These are phyloP conservation scores for Coemansia sp. DNA, from an alignment of 192 early-diverging fungal species.

Conservation along the genomic window DNA sequence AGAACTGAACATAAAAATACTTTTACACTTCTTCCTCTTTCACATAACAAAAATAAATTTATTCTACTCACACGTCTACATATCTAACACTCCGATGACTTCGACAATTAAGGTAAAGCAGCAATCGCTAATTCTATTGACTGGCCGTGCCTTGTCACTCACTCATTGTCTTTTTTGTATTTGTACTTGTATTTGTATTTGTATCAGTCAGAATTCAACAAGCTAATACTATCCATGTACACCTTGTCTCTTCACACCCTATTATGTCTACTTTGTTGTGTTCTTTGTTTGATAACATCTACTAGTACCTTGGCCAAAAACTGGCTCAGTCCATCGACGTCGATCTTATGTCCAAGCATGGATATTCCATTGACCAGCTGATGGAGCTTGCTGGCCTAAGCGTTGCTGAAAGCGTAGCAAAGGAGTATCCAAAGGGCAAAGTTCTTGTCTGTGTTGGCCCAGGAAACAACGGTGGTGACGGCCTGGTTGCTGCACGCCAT, in stretches of 20 bases:
- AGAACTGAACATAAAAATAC: too few species aligned
- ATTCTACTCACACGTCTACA: background rate
- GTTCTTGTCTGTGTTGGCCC: slow-evolving; percentile 76
- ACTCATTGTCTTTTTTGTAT: background rate
- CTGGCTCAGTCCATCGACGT: slow-evolving; percentile 65
- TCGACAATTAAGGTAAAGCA: background rate
- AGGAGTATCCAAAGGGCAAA: slow-evolving; percentile 62
- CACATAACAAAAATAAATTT: background rate
- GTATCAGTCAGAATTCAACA: background rate
- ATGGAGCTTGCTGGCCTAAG: slow-evolving; percentile 85
- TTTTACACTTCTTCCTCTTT: background rate
- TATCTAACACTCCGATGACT: background rate
- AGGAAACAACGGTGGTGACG: slow-evolving; percentile 98
- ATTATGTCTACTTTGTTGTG: background rate
- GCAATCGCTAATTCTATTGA: background rate
- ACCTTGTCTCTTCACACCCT: background rate
- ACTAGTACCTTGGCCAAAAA: slow-evolving; percentile 46
- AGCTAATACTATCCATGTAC: background rate
- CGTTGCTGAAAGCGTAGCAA: slow-evolving; percentile 81
- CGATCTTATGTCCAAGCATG: slow-evolving; percentile 84
- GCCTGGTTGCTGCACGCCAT: slow-evolving; percentile 91
- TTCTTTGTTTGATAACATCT: background rate
- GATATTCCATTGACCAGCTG: slow-evolving; percentile 88
- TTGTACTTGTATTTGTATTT: background rate
- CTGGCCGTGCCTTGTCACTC: too few species aligned